Base-by-base conservation (phyloP, 768 basidiomycete species). In the Russula foetens region DNA sequence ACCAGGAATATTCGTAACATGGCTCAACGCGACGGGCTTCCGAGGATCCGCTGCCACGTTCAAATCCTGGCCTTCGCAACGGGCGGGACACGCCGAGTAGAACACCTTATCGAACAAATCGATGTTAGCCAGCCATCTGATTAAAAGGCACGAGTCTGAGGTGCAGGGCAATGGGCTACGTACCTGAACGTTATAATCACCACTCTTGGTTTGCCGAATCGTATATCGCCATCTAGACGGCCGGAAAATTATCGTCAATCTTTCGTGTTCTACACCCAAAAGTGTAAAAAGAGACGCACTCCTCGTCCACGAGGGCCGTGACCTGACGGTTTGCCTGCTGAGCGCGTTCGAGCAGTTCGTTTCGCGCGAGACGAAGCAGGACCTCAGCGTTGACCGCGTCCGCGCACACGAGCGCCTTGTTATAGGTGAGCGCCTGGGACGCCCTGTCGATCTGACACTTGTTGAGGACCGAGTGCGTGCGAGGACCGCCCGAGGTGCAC, bases 271-370 rank as follows among this genome's bases (percentile, higher is more conserved):
- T 24, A 51, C 7, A 55, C 43, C 39, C 60, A 60, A 35, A n/a
- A n/a, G n/a, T 38, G 51, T 53, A 33, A 47, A 31, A 35, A 33
- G 6, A 48, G 29, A 82, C 86, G 48, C 68, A 89, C 88, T 79
- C 76, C 68, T 90, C 88, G 44, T 89, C 82, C 3, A 84, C 79
- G 56, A 90, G 76, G 1, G 81, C 81, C 66, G 84, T 84, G 4
- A 78, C 83, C 17, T 82, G 84, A 21, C 80, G 63, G 9, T 68
- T 64, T 2, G 73, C 71, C 49, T 85, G 77, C 29, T 83, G 79
- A 5, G 77, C 79, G 14, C 84, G 73, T 51, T 90, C 72, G 15
- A 90, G 75, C 56, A 78, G 28, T 6, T 56, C 63, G 29, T 62
- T 53, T 31, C 63, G 60, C 17, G 55, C 54, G 39, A 64, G 45